Percentiles rank a stretch among this genome's conserved stretches.
Conservation (phyloP, 331 rosid genomes). For the Prunus yedoensis region DNA sequence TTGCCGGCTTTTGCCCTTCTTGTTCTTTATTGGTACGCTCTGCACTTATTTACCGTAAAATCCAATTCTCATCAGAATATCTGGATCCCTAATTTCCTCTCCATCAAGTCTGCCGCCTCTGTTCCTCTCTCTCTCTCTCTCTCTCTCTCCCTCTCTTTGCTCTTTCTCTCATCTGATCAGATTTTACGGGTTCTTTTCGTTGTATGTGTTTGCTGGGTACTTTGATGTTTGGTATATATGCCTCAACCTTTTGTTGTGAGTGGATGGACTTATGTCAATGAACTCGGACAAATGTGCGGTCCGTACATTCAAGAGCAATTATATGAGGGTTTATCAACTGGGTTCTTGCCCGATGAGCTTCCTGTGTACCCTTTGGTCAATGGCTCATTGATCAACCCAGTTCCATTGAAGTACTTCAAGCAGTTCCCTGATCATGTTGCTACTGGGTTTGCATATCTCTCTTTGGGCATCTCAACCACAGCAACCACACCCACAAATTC, state of each 20-base stretch:
- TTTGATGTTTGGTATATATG: background rate
- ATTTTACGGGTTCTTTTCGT: background rate
- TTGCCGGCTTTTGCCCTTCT: too few relatives aligned
- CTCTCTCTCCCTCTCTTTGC: background rate
- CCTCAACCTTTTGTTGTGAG: slow-evolving; percentile 50
- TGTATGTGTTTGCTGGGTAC: background rate
- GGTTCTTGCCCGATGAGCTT: slow-evolving; percentile 92
- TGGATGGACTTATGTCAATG: slow-evolving; percentile 98
- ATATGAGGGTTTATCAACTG: slow-evolving; percentile 77
- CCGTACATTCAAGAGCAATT: slow-evolving; percentile 89
- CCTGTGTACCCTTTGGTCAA: slow-evolving; percentile 78
- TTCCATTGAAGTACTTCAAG: slow-evolving; percentile 86
- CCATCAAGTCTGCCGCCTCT: background rate
- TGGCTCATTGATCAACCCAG: slow-evolving; percentile 65
- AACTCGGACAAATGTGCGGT: slow-evolving; percentile 91
- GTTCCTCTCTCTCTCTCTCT: background rate
- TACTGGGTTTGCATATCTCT: slow-evolving; percentile 73
- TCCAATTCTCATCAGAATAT: background rate
- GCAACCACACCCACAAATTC: slow-evolving; percentile 30
- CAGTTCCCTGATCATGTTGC: slow-evolving; percentile 90
- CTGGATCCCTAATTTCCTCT: slow-evolving; percentile 7
- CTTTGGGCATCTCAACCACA: slow-evolving; percentile 32
- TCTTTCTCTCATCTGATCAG: background rate
- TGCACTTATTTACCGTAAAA: background rate
- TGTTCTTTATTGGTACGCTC: background rate